Percentiles rank a stretch among this genome's conserved stretches.
Evolutionary conservation across 352 stramenopile species (phyloP).

Genomic region (Pilasporangium apinafurcum): DNA sequence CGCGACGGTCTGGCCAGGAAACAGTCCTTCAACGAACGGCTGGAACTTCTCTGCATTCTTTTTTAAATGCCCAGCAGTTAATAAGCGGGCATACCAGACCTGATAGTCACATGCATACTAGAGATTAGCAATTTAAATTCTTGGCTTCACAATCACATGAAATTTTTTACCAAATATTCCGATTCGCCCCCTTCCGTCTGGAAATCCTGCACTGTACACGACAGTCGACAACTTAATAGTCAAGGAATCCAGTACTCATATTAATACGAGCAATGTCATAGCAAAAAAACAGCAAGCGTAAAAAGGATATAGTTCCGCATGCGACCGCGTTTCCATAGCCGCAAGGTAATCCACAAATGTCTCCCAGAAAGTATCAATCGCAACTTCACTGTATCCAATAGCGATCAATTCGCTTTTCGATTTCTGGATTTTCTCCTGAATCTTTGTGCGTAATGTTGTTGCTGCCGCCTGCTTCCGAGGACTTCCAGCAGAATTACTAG

Average conservation of each 20-base stretch:
- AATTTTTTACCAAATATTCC: conserved; percentile 61
- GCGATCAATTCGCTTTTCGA: conserved; percentile 70
- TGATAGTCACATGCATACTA: too few relatives aligned
- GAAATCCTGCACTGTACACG: conserved; percentile 67
- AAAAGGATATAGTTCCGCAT: conserved; percentile 36
- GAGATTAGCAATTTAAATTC: too few relatives aligned
- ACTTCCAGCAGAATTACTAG: background rate
- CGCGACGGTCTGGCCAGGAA: conserved; percentile 68
- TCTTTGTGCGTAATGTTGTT: conserved; percentile 18
- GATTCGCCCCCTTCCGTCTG: conserved; percentile 81
- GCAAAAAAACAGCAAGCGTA: conserved; percentile 4
- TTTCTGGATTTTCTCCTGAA: conserved; percentile 57
- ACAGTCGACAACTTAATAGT: conserved; percentile 8
- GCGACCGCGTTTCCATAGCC: conserved; percentile 67
- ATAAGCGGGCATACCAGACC: conserved; percentile 85
- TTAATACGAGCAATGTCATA: conserved; percentile 8
- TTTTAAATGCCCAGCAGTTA: conserved; percentile 86
- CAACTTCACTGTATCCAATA: conserved; percentile 88
- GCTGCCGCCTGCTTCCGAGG: conserved; percentile 4
- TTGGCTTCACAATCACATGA: background rate
- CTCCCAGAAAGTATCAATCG: conserved; percentile 93
- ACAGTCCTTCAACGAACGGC: conserved; percentile 86
- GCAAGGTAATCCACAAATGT: conserved; percentile 88
- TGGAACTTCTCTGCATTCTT: conserved; percentile 82
- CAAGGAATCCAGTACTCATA: conserved; percentile 11